These are phyloP conservation scores for Pichia sp. DNA, from an alignment of 1,139 yeast species.

Conservation along the genomic window DNA sequence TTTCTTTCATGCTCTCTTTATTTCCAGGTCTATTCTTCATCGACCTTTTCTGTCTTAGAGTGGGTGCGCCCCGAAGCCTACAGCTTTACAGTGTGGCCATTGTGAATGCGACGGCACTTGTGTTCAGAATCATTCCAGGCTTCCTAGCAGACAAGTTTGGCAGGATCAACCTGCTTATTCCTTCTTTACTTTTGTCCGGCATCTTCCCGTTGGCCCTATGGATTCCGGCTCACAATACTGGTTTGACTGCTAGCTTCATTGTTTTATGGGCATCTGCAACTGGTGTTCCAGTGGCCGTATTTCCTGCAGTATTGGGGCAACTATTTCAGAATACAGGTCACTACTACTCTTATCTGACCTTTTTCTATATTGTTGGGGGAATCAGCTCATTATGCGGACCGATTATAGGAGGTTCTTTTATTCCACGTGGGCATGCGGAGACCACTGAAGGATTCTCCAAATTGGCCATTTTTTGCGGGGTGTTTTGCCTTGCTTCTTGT, in stretches of 20 bases:
- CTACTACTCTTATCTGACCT: constrained; percentile 28
- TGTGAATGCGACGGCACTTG: constrained; percentile 36
- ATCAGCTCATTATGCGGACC: constrained; percentile 32
- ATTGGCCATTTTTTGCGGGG: constrained; percentile 28
- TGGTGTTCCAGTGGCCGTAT: constrained; percentile 31
- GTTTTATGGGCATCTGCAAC: constrained; percentile 34
- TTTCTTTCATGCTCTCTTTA: constrained; percentile 16
- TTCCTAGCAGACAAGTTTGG: constrained; percentile 44
- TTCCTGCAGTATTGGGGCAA: constrained; percentile 31
- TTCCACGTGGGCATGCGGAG: constrained; percentile 26
- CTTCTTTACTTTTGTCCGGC: constrained; percentile 37
- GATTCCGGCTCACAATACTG: constrained; percentile 39
- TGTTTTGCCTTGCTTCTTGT: constrained; percentile 23
- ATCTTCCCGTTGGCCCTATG: constrained; percentile 39
- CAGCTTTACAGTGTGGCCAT: constrained; percentile 42
- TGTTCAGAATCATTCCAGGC: constrained; percentile 51
- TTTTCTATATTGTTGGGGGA: constrained; percentile 29
- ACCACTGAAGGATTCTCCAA: constrained; percentile 26
- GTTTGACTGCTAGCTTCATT: constrained; percentile 33
- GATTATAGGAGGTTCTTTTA: constrained; percentile 31
- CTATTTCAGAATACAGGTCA: constrained; percentile 25
- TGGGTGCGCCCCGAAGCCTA: constrained; percentile 25
- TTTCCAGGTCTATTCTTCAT: constrained; percentile 18
- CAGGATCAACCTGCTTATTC: constrained; percentile 39
- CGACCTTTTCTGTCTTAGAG: constrained; percentile 20